Percentiles rank a stretch among this genome's conserved stretches.
phyloP scores from a whole-genome alignment of 495 filamentous ascomycete species.

The Apodospora peruviana region DNA sequence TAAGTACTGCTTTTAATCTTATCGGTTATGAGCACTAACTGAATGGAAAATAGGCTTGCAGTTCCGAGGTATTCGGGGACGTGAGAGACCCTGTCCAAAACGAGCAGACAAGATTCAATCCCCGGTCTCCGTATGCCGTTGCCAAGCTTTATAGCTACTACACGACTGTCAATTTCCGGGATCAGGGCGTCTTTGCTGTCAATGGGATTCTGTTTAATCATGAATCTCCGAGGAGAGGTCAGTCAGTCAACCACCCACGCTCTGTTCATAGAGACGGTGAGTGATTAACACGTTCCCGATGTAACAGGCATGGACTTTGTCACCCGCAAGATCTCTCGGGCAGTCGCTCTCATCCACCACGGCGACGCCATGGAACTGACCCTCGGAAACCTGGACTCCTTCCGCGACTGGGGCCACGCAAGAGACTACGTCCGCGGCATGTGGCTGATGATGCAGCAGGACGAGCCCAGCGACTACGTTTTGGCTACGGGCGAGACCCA shows the following conservation, averaged over 20 bases:
- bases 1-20: not conserved
- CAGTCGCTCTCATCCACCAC: not conserved
- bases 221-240: not conserved
- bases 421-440: not conserved
- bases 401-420: not conserved
- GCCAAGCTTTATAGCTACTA: not conserved
- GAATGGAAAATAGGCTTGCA: not conserved
- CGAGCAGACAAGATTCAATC: not conserved
- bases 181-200: not conserved
- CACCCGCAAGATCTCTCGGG: not conserved
- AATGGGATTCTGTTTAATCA: conserved; percentile 1
- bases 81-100: not conserved
- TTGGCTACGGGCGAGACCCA: not conserved
- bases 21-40: not conserved
- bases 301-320: too few relatives aligned
- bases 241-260: not conserved
- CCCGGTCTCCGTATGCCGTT: not conserved
- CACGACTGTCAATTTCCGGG: not conserved
- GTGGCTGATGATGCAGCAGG: not conserved
- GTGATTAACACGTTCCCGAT: too few relatives aligned
- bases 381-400: not conserved
- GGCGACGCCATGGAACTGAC: not conserved
- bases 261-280: too few relatives aligned
- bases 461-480: not conserved
- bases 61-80: not conserved